These are phyloP conservation scores for Coffea humblotiana DNA, from an alignment of 305 asterid genomes.

Conservation along the genomic window DNA sequence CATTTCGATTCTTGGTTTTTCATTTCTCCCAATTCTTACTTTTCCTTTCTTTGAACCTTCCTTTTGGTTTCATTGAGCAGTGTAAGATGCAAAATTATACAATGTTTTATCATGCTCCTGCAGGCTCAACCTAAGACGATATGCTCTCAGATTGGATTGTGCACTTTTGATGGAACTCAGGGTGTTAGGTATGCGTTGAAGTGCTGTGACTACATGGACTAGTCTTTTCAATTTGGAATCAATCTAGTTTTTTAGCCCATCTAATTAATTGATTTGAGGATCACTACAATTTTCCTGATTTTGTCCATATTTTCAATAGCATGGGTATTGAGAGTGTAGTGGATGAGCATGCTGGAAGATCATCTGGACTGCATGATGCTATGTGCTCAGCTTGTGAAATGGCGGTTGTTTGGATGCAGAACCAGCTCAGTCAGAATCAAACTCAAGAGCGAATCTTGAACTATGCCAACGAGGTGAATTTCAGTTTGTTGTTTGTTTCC, in stretches of 20 bases:
- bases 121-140: slow-evolving; percentile 79
- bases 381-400: slow-evolving; percentile 94
- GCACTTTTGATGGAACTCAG: slow-evolving; percentile 85
- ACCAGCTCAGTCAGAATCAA: slow-evolving; percentile 69
- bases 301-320: slow-evolving; percentile 33
- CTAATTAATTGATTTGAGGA: not conserved
- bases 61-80: not conserved
- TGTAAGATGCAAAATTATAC: not conserved
- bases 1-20: not conserved
- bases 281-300: not conserved
- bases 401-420: slow-evolving; percentile 97
- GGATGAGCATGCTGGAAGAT: slow-evolving; percentile 52
- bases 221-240: not conserved
- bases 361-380: slow-evolving; percentile 54
- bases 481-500: not conserved
- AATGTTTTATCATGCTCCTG: not conserved
- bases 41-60: not conserved
- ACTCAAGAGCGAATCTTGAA: slow-evolving; percentile 75
- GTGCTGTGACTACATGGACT: not conserved
- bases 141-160: slow-evolving; percentile 77
- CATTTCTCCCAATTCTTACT: not conserved
- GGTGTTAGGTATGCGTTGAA: slow-evolving; percentile 55
- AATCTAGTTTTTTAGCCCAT: not conserved
- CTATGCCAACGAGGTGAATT: slow-evolving; percentile 70
- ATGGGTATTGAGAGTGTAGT: slow-evolving; percentile 80